Evolutionary conservation across 805 yeast genomes (phyloP), one percentile per base, ranked within the genome.

Genomic region (Saccharomyces paradoxus): DNA sequence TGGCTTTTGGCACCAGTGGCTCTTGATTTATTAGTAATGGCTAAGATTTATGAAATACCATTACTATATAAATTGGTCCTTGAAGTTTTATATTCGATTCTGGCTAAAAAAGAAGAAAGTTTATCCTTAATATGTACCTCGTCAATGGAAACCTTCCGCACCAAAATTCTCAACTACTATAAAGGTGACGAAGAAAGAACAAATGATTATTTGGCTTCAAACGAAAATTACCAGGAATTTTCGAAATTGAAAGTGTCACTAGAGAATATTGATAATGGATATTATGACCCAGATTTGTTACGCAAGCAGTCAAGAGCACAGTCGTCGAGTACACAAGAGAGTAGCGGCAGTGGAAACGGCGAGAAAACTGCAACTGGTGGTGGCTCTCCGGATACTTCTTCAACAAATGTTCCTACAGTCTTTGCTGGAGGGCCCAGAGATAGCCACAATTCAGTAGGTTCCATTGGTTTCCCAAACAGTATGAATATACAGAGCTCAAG

Each of bases 1-100:
- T 86, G 92, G 92, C 69, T 77, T n/a, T 69, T 87, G 44, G 74
- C 80, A 1, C 92, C 94, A 0, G 82, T 87, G 0, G 79, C 86
- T 0, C 73, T 86, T 44, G 89, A 86, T 59, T 75, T 83, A 49
- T 72, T 86, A 59, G 66, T 82, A 32, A 75, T 84, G 62, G 77
- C 91, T 2, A 83, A 84, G 60, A 76, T 81, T 56, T 86, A 82
- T 63, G 84, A 84, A 56, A 76, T 87, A 26, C 91, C 92, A 2
- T 70, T 87, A 51, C 71, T 87, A 28, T 84, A 84, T 65, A 89
- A 85, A 61, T 73, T 86, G 62, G 80, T 86, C 50, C 71, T 81
- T 50, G 94, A 87, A 63, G 82, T 82, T 0, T 69, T 87, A 51
- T 87, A 82, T 66, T 86, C 88, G 2, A 78, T 86, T 12, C 77